Percentiles rank a stretch among this genome's conserved stretches.
These are phyloP conservation scores for Vigna trinervia DNA, from an alignment of 306 rosid genomes.

Conservation along the genomic window DNA sequence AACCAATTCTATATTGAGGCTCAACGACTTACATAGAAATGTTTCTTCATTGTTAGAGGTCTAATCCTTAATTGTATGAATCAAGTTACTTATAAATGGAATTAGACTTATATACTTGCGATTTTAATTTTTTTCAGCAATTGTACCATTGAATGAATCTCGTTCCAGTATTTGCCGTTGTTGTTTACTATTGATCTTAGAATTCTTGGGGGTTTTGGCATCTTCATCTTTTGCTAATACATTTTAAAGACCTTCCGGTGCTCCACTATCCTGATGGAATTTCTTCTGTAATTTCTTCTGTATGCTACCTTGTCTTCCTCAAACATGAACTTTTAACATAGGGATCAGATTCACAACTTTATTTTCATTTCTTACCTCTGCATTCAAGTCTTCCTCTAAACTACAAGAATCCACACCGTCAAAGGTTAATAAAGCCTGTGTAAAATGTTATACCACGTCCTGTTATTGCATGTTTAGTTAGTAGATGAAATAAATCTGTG, in stretches of 20 bases:
- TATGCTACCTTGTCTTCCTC: background rate
- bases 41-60: background rate
- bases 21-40: background rate
- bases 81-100: background rate
- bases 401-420: background rate
- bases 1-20: background rate
- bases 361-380: background rate
- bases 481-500: background rate
- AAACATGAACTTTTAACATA: background rate
- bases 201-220: background rate
- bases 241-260: background rate
- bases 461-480: conserved; percentile 13
- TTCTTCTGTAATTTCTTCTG: background rate
- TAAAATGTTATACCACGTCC: background rate
- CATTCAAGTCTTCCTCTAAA: background rate
- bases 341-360: background rate
- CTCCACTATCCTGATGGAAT: background rate
- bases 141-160: background rate
- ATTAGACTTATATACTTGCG: background rate
- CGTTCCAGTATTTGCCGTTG: background rate
- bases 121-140: background rate
- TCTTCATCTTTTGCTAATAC: background rate
- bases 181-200: background rate
- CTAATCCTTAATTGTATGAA: background rate
- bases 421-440: background rate